Evolutionary conservation across 768 basidiomycete species (phyloP), one percentile per base, ranked within the genome.

Genomic region (Mycena polygramma): DNA sequence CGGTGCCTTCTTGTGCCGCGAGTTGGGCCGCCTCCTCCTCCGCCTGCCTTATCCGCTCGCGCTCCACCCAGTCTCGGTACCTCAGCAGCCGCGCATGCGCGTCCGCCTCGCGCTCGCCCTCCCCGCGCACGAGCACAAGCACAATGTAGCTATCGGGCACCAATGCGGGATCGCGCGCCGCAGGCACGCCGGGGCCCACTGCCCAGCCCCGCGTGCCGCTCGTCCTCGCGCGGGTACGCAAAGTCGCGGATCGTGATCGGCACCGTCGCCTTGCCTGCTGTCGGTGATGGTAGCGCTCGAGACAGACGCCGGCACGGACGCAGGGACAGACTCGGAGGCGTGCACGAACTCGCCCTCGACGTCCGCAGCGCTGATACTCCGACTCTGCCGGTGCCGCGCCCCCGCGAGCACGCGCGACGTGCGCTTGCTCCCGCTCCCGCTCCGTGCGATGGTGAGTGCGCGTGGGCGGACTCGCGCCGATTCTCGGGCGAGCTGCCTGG

Each of bases 211-310:
- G 68, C 46, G 77, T 84, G 79, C 30, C 85, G 78, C 68, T 22
- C 54, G 69, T 86, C 83, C 2, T 71, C 52, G 11, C 74, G 26
- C 1, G 77, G 53, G 68, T 80, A 86, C 13, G 80, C 83, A 73
- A 82, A 87, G 69, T 88, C 87, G 55, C 86, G 80, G 55, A 88
- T 78, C 57, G 80, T 80, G 76, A 86, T 80, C 41, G 68, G 61
- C 17, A 48, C 72, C 30, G 22, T 36, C n/a, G n/a, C n/a, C n/a
- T n/a, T n/a, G n/a, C n/a, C 7, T 30, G 52, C 17, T 35, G 20
- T 15, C 35, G 36, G 36, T 39, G 20, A 4, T 30, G 6, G 30
- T 22, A 20, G 59, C 22, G 45, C 4, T 19, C 41, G 41, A 10
- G 10, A 15, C 41, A 41, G 41, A 41, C 41, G 41, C 15, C 41